Evolutionary conservation across 2,329 filamentous ascomycete genomes (phyloP).

Genomic region (Fulvia fulva): DNA sequence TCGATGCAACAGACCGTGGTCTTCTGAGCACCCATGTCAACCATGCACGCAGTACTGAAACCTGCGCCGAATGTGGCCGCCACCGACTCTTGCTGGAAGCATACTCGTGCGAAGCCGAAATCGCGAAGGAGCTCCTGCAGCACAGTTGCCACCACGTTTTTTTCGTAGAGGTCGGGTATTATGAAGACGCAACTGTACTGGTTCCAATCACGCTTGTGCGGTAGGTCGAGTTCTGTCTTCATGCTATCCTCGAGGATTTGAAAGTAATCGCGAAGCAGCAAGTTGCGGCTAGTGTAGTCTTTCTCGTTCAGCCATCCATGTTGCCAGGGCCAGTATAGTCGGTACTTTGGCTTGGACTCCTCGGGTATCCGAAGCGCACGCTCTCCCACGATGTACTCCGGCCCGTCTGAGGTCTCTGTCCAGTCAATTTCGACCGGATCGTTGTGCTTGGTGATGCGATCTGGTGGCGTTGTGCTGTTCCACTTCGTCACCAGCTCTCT

Average conservation of each 20-base stretch:
- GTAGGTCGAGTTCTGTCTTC: slow-evolving; percentile 75
- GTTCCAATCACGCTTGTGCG: slow-evolving; percentile 72
- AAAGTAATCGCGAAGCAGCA: slow-evolving; percentile 82
- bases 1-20: slow-evolving; percentile 96
- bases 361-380: slow-evolving; percentile 85
- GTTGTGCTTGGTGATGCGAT: slow-evolving; percentile 89
- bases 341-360: slow-evolving; percentile 82
- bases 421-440: slow-evolving; percentile 91
- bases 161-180: slow-evolving; percentile 95
- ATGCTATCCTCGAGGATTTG: slow-evolving; percentile 83
- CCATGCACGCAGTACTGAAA: slow-evolving; percentile 88
- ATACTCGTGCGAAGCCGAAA: slow-evolving; percentile 83
- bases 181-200: slow-evolving; percentile 97
- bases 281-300: slow-evolving; percentile 75
- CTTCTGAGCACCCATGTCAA: slow-evolving; percentile 95
- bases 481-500: slow-evolving; percentile 94
- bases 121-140: slow-evolving; percentile 82
- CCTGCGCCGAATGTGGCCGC: slow-evolving; percentile 93
- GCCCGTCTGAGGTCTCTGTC: slow-evolving; percentile 75
- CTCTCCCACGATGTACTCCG: slow-evolving; percentile 74
- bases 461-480: slow-evolving; percentile 78
- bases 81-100: slow-evolving; percentile 93
- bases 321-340: slow-evolving; percentile 86
- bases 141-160: slow-evolving; percentile 79
- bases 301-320: slow-evolving; percentile 85